Evolutionary conservation across 257 asterid genomes (phyloP).

Genomic region (Fraxinus cuspidata): DNA sequence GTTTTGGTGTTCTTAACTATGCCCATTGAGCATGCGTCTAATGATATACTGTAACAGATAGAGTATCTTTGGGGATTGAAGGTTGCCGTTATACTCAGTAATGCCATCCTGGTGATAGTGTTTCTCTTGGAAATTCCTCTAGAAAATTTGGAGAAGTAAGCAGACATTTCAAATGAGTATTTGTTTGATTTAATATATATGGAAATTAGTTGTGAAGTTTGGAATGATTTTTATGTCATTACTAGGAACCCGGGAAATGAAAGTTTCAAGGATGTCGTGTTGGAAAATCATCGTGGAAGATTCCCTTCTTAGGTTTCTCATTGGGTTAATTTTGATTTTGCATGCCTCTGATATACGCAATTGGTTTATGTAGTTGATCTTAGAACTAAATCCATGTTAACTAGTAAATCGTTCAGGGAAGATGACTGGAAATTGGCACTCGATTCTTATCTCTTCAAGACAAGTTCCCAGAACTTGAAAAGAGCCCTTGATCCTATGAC

Average conservation of each 20-base stretch:
- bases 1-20: slow-evolving; percentile 86
- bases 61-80: slow-evolving; percentile 89
- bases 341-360: too few relatives aligned
- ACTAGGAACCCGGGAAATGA: slow-evolving; percentile 8
- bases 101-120: slow-evolving; percentile 68
- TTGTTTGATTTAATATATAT: background rate
- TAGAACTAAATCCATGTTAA: too few relatives aligned
- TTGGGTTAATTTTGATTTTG: too few relatives aligned
- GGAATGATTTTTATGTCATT: slow-evolving; percentile 1
- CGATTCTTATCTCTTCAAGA: too few relatives aligned
- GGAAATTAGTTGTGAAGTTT: slow-evolving; percentile 9
- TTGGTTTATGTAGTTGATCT: too few relatives aligned
- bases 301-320: too few relatives aligned
- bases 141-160: slow-evolving; percentile 81
- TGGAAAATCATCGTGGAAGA: background rate
- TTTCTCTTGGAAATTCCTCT: slow-evolving; percentile 77
- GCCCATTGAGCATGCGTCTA: slow-evolving; percentile 84
- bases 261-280: background rate
- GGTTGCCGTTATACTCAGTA: slow-evolving; percentile 62
- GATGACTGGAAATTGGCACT: too few relatives aligned
- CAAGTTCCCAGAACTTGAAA: too few relatives aligned
- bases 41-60: slow-evolving; percentile 76
- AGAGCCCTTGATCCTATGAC: too few relatives aligned
- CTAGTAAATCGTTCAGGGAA: too few relatives aligned
- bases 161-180: slow-evolving; percentile 17